Conservation (phyloP, 1,139 yeast genomes). For the Scheffersomyces stambukii region DNA sequence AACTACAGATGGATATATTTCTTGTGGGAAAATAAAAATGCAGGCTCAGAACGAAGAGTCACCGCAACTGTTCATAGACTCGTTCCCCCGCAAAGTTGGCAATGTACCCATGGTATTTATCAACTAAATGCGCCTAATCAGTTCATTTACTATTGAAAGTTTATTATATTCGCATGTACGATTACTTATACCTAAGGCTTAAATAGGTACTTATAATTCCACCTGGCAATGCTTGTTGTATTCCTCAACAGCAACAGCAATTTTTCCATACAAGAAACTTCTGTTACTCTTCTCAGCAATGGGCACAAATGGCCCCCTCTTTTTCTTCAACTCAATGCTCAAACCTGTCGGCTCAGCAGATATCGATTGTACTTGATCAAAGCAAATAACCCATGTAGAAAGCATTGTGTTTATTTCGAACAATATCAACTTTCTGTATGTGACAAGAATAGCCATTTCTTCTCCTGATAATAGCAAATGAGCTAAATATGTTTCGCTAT, state of each 20-base stretch:
- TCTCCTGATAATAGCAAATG: conserved; percentile 81
- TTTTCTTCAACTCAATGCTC: conserved; percentile 56
- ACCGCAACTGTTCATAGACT: conserved; percentile 19
- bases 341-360: conserved; percentile 81
- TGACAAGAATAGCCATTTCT: conserved; percentile 72
- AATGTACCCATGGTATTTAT: conserved; percentile 10
- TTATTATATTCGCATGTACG: conserved; percentile 1
- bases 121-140: too few relatives aligned
- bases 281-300: conserved; percentile 66
- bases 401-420: conserved; percentile 60
- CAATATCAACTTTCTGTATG: conserved; percentile 67
- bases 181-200: conserved; percentile 1
- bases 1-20: conserved; percentile 41
- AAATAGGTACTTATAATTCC: conserved; percentile 17
- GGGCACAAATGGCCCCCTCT: conserved; percentile 73
- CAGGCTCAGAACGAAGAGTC: conserved; percentile 51
- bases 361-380: conserved; percentile 61
- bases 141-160: not conserved
- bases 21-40: conserved; percentile 38
- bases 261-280: conserved; percentile 63
- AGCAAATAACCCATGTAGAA: conserved; percentile 62
- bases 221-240: conserved; percentile 63
- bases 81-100: conserved; percentile 10
- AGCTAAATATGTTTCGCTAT: conserved; percentile 74
- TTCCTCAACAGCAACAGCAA: conserved; percentile 77